phyloP scores from a whole-genome alignment of 148 eudicot species.

The Chenopodium album region DNA sequence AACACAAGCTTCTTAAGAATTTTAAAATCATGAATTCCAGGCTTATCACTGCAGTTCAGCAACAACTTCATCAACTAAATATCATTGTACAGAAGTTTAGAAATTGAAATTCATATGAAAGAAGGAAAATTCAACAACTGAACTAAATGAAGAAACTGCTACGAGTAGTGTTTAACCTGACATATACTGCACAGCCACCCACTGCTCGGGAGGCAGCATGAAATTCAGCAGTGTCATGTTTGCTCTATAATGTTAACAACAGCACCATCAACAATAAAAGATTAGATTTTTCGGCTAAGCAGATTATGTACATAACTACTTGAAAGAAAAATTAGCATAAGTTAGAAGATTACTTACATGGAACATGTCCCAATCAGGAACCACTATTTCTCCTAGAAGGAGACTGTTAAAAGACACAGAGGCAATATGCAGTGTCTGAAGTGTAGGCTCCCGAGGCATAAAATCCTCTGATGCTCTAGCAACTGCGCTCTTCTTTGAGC shows the following conservation, averaged over 20 bases:
- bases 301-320: neutral
- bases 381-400: conserved; percentile 61
- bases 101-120: too few relatives aligned
- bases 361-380: conserved; percentile 78
- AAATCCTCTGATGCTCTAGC: conserved; percentile 70
- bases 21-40: conserved; percentile 54
- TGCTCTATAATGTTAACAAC: conserved; percentile 37
- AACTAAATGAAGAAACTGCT: neutral
- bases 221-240: conserved; percentile 51
- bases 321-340: too few relatives aligned
- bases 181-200: conserved; percentile 61
- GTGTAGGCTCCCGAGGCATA: conserved; percentile 51
- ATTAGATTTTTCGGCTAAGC: neutral
- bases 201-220: conserved; percentile 61
- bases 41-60: conserved; percentile 48
- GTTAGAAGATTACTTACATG: conserved; percentile 35
- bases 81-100: too few relatives aligned
- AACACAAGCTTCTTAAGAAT: conserved; percentile 50
- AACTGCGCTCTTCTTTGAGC: conserved; percentile 47
- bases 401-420: conserved; percentile 61
- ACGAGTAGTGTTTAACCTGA: conserved; percentile 35
- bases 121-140: neutral
- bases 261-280: neutral
- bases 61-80: neutral
- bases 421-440: conserved; percentile 55